Evolutionary conservation across 164 flowering plant species (phyloP), one percentile per base, ranked within the genome.

Genomic region (Aristolochia contorta): DNA sequence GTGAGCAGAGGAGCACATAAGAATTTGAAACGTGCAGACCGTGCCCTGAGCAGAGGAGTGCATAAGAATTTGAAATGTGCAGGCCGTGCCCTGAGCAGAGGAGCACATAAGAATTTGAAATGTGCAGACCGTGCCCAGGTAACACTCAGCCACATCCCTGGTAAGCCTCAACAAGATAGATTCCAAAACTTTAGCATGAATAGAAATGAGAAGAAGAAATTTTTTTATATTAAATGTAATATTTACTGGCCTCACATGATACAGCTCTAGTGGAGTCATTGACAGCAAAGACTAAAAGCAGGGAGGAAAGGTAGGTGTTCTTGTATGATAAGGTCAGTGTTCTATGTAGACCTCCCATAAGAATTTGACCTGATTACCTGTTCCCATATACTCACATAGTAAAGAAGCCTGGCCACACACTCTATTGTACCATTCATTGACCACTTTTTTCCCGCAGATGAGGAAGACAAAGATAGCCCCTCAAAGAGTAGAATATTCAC

Each of bases 1-100:
- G 93, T 84, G 15, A 77, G 95, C 71, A 82, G 95, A 71, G 98
- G 96, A 66, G 96, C 91, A 64, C 96, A 89, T 69, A 88, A 76
- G 72, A 92, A 84, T 67, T 84, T 89, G 56, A 84, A 76, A 71
- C 90, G 98, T 20, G 96, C 98, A 58, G 96, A 87, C 69, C 85
- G 80, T 58, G 98, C 96, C 43, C 75, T n/a, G n/a, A n/a, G n/a
- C n/a, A n/a, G n/a, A n/a, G n/a, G n/a, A n/a, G n/a, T n/a, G n/a
- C n/a, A n/a, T n/a, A n/a, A n/a, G n/a, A n/a, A n/a, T n/a, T n/a
- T n/a, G n/a, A n/a, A n/a, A n/a, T n/a, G n/a, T n/a, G n/a, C n/a
- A n/a, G n/a, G n/a, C n/a, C n/a, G n/a, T n/a, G n/a, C n/a, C n/a
- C n/a, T n/a, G n/a, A n/a, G n/a, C n/a, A 82, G 95, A 71, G 98